Evolutionary conservation across 2,329 filamentous ascomycete genomes (phyloP).

Genomic region (Xylaria sp.): DNA sequence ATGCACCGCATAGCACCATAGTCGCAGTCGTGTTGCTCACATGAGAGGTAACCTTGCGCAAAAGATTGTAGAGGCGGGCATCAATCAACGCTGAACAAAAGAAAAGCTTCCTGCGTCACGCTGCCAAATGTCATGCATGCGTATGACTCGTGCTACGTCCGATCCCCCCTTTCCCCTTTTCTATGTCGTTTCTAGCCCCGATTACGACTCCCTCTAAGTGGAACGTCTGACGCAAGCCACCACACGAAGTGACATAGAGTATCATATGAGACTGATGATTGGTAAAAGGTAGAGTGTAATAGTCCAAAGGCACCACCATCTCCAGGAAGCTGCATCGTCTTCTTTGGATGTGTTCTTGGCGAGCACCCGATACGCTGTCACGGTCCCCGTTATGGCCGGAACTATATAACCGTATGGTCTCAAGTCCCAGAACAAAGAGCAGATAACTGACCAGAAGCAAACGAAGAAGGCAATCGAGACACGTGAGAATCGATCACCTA

Average conservation of each 20-base stretch:
- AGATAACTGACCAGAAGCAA: conserved; percentile 36
- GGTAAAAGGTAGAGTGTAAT: conserved; percentile 38
- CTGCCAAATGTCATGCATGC: conserved; percentile 27
- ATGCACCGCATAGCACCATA: conserved; percentile 15
- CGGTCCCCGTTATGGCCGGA: conserved; percentile 26
- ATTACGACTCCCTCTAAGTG: not conserved
- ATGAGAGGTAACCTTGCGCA: conserved; percentile 7
- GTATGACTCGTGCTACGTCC: conserved; percentile 28
- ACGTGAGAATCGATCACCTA: conserved; percentile 40
- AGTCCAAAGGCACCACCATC: conserved; percentile 39
- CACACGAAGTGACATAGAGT: not conserved
- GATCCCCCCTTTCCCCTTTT: not conserved
- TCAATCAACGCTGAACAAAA: conserved; percentile 17
- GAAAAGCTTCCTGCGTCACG: conserved; percentile 29
- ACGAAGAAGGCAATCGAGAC: conserved; percentile 37
- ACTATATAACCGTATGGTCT: conserved; percentile 27
- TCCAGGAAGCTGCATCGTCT: conserved; percentile 36
- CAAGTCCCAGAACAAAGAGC: conserved; percentile 35
- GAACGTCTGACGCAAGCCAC: conserved; percentile 1
- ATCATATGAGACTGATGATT: conserved; percentile 33
- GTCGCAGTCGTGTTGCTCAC: conserved; percentile 17
- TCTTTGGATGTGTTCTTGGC: conserved; percentile 32
- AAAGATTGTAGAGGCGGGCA: conserved; percentile 1
- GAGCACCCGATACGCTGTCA: conserved; percentile 33
- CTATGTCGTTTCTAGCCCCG: not conserved